Percentiles rank a stretch among this genome's conserved stretches.
Evolutionary conservation across 2,329 filamentous ascomycete species (phyloP).

Genomic region (Aspergillus pseudoviridinutans): DNA sequence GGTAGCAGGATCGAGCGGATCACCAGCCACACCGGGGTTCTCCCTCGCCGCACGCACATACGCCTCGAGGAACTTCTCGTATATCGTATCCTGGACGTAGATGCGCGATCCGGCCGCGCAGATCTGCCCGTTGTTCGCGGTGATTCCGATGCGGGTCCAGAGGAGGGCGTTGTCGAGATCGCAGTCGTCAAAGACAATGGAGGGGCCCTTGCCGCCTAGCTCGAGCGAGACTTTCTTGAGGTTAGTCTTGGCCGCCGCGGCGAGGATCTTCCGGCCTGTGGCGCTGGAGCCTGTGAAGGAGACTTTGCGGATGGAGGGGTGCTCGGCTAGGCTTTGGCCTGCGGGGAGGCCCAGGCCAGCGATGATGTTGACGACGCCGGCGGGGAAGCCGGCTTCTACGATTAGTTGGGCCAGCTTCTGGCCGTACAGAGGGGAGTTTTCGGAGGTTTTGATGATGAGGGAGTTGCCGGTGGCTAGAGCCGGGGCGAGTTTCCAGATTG

Average conservation of each 20-base stretch:
- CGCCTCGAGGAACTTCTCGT: constrained; percentile 26
- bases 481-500: constrained; percentile 54
- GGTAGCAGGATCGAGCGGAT: constrained; percentile 17
- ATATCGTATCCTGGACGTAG: constrained; percentile 31
- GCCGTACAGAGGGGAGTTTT: constrained; percentile 53
- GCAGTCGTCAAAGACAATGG: constrained; percentile 33
- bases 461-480: constrained; percentile 64
- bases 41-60: constrained; percentile 52
- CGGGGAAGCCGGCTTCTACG: constrained; percentile 50
- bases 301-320: constrained; percentile 30
- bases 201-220: constrained; percentile 32
- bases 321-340: constrained; percentile 25
- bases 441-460: constrained; percentile 65
- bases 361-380: constrained; percentile 39
- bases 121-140: constrained; percentile 30
- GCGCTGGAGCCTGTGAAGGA: constrained; percentile 31
- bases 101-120: constrained; percentile 31
- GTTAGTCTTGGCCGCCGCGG: constrained; percentile 26
- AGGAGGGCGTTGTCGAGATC: constrained; percentile 29
- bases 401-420: constrained; percentile 47
- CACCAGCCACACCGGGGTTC: constrained; percentile 32
- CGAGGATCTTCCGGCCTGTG: constrained; percentile 27
- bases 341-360: constrained; percentile 51
- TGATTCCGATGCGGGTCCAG: constrained; percentile 28
- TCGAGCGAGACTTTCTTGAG: constrained; percentile 35